A percentile compares a stretch with the other conserved stretches of the same genome.
Conservation (phyloP, 495 filamentous ascomycete genomes). For the Neurospora sp. region DNA sequence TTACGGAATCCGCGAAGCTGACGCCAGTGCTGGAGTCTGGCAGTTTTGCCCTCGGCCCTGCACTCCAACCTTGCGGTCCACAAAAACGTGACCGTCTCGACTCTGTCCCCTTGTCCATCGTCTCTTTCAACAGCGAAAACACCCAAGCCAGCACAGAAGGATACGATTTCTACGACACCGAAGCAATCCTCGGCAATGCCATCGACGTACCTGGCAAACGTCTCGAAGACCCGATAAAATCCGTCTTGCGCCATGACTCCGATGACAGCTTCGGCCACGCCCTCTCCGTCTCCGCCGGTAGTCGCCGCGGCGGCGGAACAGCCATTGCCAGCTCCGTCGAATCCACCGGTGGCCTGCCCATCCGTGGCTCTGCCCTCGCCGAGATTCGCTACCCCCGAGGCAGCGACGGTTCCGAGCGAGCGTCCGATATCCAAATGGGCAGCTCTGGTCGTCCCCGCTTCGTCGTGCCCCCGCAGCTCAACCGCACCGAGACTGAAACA, state of each 20-base stretch:
- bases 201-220: constrained; percentile 35
- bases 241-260: constrained; percentile 56
- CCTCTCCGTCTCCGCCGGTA: constrained; percentile 68
- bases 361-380: constrained; percentile 2
- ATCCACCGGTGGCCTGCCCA: constrained; percentile 21
- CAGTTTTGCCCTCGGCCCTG: constrained; percentile 31
- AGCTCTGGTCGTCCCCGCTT: constrained; percentile 14
- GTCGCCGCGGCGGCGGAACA: constrained; percentile 29
- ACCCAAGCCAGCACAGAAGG: constrained; percentile 41
- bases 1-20: constrained; percentile 33
- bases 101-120: constrained; percentile 33
- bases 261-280: constrained; percentile 66
- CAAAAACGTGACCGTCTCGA: constrained; percentile 28
- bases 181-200: constrained; percentile 29
- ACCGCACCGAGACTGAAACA: constrained; percentile 25
- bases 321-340: constrained; percentile 10
- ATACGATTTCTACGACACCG: constrained; percentile 48
- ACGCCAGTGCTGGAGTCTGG: constrained; percentile 33
- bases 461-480: constrained; percentile 12
- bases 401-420: constrained; percentile 24
- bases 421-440: constrained; percentile 24
- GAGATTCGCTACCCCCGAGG: constrained; percentile 11
- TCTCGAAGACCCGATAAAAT: not conserved
- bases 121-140: constrained; percentile 30
- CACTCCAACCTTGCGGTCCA: constrained; percentile 18